These are phyloP conservation scores for Neonectria magnoliae DNA, from an alignment of 2,329 filamentous ascomycete species.

Conservation along the genomic window DNA sequence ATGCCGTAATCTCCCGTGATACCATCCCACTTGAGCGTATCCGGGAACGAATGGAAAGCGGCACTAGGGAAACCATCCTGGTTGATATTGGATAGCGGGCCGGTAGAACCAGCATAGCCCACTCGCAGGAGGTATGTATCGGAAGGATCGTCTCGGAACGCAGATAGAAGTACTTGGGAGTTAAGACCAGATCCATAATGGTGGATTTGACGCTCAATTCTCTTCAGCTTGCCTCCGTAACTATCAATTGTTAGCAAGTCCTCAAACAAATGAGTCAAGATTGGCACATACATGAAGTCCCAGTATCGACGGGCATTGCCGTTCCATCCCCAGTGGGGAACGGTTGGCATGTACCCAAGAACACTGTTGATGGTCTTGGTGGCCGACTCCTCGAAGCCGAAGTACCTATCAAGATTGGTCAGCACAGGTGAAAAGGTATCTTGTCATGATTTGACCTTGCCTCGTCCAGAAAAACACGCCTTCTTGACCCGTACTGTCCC, in stretches of 20 bases:
- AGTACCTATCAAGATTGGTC: constrained; percentile 51
- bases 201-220: constrained; percentile 60
- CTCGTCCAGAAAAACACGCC: constrained; percentile 69
- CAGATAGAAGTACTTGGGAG: constrained; percentile 62
- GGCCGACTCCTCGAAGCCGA: constrained; percentile 56
- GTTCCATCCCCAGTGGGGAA: constrained; percentile 71
- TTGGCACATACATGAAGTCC: constrained; percentile 61
- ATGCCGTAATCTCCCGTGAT: constrained; percentile 68
- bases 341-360: constrained; percentile 65
- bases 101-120: constrained; percentile 64
- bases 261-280: too few species aligned
- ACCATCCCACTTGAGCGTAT: constrained; percentile 65
- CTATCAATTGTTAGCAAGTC: constrained; percentile 30
- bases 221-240: constrained; percentile 54
- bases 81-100: constrained; percentile 65
- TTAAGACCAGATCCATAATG: constrained; percentile 71
- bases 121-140: constrained; percentile 63
- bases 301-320: constrained; percentile 69
- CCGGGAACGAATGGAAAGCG: constrained; percentile 67
- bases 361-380: constrained; percentile 64
- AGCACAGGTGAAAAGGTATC: neutral
- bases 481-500: constrained; percentile 71
- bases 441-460: constrained; percentile 31
- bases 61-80: constrained; percentile 63
- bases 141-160: constrained; percentile 57